Percentiles rank a stretch among this genome's conserved stretches.
Conservation (phyloP, 2,329 filamentous ascomycete genomes). For the Talaromyces sp. region DNA sequence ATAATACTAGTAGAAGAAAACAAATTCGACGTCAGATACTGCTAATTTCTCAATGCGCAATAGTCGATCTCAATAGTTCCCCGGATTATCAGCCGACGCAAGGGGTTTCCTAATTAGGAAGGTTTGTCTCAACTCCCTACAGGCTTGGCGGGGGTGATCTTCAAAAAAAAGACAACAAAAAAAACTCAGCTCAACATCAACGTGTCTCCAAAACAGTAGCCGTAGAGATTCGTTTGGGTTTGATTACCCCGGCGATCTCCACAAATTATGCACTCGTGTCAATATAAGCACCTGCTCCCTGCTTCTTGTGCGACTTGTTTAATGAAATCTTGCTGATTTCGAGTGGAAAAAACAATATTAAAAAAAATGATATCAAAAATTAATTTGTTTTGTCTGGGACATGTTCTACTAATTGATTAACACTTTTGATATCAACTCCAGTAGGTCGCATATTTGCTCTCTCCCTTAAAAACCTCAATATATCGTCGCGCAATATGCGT, state of each 20-base stretch:
- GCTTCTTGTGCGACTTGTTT: neutral
- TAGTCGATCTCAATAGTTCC: neutral
- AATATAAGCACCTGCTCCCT: neutral
- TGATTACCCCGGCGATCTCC: neutral
- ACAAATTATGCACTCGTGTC: neutral
- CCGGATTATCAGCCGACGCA: conserved; percentile 4
- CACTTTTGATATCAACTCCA: conserved; percentile 13
- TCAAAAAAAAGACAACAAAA: neutral
- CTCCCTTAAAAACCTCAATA: conserved; percentile 50
- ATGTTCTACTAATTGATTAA: neutral
- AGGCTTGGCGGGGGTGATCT: conserved; percentile 7
- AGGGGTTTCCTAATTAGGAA: conserved; percentile 5
- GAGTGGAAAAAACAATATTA: neutral
- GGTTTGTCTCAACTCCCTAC: neutral
- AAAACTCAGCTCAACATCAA: neutral
- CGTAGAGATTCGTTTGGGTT: neutral
- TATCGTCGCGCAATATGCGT: conserved; percentile 55
- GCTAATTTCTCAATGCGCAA: neutral
- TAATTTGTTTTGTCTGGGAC: neutral
- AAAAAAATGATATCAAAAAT: neutral
- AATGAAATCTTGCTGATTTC: neutral
- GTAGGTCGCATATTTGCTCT: conserved; percentile 26
- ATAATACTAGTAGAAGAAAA: neutral
- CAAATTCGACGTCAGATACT: neutral
- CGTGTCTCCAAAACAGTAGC: neutral